Evolutionary conservation across 257 asterid genomes (phyloP), one percentile per base, ranked within the genome.

Genomic region (Capsicum pubescens): DNA sequence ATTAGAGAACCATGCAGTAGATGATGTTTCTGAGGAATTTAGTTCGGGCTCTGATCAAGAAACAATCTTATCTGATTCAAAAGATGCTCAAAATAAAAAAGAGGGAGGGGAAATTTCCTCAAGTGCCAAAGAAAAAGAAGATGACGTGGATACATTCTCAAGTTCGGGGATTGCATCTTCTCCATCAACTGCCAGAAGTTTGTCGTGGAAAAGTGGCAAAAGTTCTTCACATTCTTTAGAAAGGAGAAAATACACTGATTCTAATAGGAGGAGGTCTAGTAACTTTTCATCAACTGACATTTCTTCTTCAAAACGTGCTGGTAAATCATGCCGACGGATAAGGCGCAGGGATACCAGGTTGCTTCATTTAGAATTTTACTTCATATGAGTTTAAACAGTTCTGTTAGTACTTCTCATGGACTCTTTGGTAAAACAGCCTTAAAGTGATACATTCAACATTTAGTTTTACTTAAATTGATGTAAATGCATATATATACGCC

Each of bases 271-370:
- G 88, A 88, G 94, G 70, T 80, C 63, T 85, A 88, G 81, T 85
- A 88, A 88, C 86, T 90, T 91, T 90, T 70, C 93, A 21, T 92
- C 93, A 19, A 89, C 79, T 86, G 72, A 88, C 61, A 50, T 74
- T 83, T 87, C 91, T 74, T 92, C 94, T 58, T 86, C 91, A 11
- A 93, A 93, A 86, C 92, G 91, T 83, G 86, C 54, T 74, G 98
- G 95, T 79, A 97, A 97, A 91, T 97, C 99, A 83, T 95, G 98
- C 84, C 95, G 97, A 7, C 91, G 93, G 85, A 90, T 95, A 91
- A 89, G 92, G 84, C 95, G 88, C 91, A 87, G 91, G 86, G 95
- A 97, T 68, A 82, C 87, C 48, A 89, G 98, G 98, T 96, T 69
- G 71, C 84, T 85, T 84, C 90, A 3, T 82, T 74, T 84, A 17